Base-by-base conservation (phyloP, 139 green algal species). In the Zygnema circumcarinatum region DNA sequence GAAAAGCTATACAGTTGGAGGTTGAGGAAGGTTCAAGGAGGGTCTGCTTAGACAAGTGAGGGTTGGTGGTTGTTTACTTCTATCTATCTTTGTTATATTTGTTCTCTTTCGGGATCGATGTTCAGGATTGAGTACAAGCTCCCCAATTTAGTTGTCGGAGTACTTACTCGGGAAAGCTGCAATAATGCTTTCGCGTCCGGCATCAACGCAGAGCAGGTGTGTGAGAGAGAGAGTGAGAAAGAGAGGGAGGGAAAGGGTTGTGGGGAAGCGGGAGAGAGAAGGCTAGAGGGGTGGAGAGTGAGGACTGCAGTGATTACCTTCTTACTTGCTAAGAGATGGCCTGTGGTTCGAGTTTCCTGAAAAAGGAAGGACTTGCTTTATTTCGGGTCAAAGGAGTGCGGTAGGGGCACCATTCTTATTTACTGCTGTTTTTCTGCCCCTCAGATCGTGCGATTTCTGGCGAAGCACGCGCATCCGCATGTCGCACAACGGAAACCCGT, bases 361-460 rank as follows among this genome's bases (percentile, higher is more conserved):
- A 7, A 53, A 54, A 16, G 16, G 16, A 62, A 62, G 7, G 7
- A 62, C 7, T 62, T 16, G 7, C 47, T 62, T 62, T 16, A 62
- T 16, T 62, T 62, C 16, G 7, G 47, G 7, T 16, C 47, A 16
- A 62, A 62, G 7, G 7, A 7, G 47, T 16, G 7, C 47, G 7
- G 16, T 16, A 62, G 47, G 7, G 7, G 7, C 47, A 7, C 47
- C 47, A 25, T 62, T n/a, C n/a, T n/a, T n/a, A n/a, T n/a, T n/a
- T n/a, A n/a, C n/a, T n/a, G n/a, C n/a, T n/a, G n/a, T n/a, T n/a
- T n/a, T n/a, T n/a, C n/a, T n/a, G n/a, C n/a, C n/a, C n/a, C n/a
- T n/a, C 85, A 90, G 86, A 91, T 91, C 32, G 42, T 89, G 22
- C n/a, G 36, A 21, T 90, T 89, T 67, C 38, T 91, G 36, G 72